phyloP scores from a whole-genome alignment of 2,329 filamentous ascomycete species.

The Teratosphaeria viscida region DNA sequence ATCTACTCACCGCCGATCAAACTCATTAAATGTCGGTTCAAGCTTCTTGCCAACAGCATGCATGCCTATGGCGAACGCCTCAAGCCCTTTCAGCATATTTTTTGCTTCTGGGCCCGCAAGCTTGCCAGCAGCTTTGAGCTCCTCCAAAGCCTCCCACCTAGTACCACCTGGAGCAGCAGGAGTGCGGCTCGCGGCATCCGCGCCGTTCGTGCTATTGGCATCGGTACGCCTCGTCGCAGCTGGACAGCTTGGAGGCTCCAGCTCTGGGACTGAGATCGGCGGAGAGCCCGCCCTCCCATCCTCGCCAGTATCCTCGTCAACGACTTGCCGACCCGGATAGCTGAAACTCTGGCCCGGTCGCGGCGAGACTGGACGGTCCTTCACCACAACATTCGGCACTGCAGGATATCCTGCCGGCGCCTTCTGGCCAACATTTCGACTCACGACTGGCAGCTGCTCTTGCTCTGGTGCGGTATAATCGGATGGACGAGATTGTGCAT shows the following conservation, averaged over 20 bases:
- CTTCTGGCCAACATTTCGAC: background rate
- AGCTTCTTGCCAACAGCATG: constrained; percentile 1
- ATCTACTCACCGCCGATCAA: background rate
- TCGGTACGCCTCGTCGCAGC: background rate
- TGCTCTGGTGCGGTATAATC: background rate
- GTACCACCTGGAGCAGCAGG: background rate
- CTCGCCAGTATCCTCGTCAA: background rate
- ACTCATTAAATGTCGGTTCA: background rate
- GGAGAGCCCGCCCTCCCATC: background rate
- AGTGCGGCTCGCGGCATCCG: background rate
- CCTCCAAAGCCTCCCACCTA: background rate
- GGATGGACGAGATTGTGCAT: background rate
- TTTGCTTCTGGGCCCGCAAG: background rate
- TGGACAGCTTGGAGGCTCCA: background rate
- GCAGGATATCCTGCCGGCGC: background rate
- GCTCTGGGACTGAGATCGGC: background rate
- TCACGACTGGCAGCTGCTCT: background rate
- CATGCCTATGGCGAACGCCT: background rate
- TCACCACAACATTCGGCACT: background rate
- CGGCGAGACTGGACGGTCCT: background rate
- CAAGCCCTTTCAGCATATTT: background rate
- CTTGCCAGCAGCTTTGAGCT: background rate
- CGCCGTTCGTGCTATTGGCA: background rate
- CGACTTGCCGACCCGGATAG: background rate
- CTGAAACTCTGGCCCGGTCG: background rate